Evolutionary conservation across 1,284 basidiomycete species (phyloP).

Genomic region (Sanghuangporus baumii): DNA sequence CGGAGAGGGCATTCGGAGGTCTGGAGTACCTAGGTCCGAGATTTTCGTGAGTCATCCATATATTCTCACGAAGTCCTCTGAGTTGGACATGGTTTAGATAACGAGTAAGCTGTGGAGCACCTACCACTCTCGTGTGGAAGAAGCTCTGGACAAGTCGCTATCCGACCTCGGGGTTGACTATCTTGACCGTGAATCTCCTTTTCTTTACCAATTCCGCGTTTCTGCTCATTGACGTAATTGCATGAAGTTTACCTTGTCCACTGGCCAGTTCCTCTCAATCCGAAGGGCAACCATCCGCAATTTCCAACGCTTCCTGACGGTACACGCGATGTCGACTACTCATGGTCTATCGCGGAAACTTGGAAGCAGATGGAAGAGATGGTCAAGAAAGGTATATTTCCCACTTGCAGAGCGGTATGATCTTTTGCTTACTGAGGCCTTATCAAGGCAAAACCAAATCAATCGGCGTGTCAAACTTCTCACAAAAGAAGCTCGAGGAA

Average conservation of each 20-base stretch:
- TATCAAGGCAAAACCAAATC: slow-evolving; percentile 11
- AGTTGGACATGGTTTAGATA: background rate
- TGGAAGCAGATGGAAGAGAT: slow-evolving; percentile 78
- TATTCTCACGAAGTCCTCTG: background rate
- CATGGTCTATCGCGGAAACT: slow-evolving; percentile 39
- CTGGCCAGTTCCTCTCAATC: slow-evolving; percentile 58
- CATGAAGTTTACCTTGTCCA: slow-evolving; percentile 13
- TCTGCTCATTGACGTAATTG: background rate
- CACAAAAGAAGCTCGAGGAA: slow-evolving; percentile 51
- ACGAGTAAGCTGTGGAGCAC: slow-evolving; percentile 77
- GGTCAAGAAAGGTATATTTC: slow-evolving; percentile 47
- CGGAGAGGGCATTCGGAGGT: slow-evolving; percentile 74
- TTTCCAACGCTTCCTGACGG: slow-evolving; percentile 35
- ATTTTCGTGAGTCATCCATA: slow-evolving; percentile 49
- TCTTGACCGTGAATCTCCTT: slow-evolving; percentile 54
- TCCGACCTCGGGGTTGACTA: slow-evolving; percentile 67
- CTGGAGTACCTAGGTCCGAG: slow-evolving; percentile 57
- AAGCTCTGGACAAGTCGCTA: slow-evolving; percentile 69
- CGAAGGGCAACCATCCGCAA: slow-evolving; percentile 29
- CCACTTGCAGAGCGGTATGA: background rate
- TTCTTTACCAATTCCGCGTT: background rate
- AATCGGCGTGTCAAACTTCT: slow-evolving; percentile 66
- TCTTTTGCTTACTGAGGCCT: slow-evolving; percentile 16
- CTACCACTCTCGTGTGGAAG: slow-evolving; percentile 56
- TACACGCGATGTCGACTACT: slow-evolving; percentile 47